phyloP scores from a whole-genome alignment of 2,329 filamentous ascomycete genomes.

The Mycosphaerella sp. region DNA sequence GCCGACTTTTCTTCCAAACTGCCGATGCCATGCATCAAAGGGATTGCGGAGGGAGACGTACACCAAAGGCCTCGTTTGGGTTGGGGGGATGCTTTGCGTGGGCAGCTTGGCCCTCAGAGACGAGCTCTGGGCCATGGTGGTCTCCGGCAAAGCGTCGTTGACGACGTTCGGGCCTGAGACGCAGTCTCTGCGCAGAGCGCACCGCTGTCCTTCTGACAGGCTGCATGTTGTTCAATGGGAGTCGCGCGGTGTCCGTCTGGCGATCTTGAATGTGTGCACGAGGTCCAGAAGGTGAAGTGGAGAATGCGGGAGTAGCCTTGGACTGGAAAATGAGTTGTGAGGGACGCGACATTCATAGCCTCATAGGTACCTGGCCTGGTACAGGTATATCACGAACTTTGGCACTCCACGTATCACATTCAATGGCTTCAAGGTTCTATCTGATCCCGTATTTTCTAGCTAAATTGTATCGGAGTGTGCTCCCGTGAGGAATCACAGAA shows the following conservation, averaged over 20 bases:
- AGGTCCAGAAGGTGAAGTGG: not conserved
- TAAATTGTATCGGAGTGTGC: no score
- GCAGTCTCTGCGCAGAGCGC: constrained; percentile 36
- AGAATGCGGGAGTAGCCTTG: not conserved
- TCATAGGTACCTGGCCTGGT: no score
- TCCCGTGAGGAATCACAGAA: no score
- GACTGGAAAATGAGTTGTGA: no score
- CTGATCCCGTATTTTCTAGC: no score
- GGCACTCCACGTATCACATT: no score
- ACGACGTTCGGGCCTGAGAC: constrained; percentile 34
- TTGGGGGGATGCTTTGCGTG: constrained; percentile 31
- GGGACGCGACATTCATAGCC: no score
- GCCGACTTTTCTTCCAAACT: not conserved
- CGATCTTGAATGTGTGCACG: no score
- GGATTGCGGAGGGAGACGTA: constrained; percentile 33
- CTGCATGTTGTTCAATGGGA: constrained; percentile 36
- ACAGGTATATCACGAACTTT: no score
- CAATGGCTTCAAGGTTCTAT: no score
- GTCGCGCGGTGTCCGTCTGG: not conserved
- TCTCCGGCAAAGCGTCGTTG: constrained; percentile 38
- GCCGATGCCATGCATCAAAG: not conserved
- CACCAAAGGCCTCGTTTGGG: constrained; percentile 46
- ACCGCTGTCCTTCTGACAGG: constrained; percentile 40
- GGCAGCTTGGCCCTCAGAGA: constrained; percentile 28
- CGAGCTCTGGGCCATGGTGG: constrained; percentile 33